Conservation (phyloP, 2,329 filamentous ascomycete genomes). For the Grosmannia clavigera region DNA sequence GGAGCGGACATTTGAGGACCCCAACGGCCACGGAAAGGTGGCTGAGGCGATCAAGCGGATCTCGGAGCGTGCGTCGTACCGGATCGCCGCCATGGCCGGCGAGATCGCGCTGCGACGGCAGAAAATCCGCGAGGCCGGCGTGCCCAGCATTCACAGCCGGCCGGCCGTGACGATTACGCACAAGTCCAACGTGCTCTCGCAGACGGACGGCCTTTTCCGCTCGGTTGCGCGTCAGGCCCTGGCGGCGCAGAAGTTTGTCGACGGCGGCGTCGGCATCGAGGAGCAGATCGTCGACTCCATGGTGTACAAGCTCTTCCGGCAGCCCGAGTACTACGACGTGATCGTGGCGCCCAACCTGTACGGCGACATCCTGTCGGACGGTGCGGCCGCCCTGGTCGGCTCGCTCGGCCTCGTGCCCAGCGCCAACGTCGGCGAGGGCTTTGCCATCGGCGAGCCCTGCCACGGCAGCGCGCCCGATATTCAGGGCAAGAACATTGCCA, state of each 20-base stretch:
- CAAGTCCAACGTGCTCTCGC: constrained; percentile 93
- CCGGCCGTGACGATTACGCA: constrained; percentile 92
- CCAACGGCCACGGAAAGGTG: constrained; percentile 55
- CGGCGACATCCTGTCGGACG: constrained; percentile 92
- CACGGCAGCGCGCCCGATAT: constrained; percentile 96
- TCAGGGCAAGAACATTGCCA: constrained; percentile 81
- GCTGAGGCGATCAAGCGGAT: constrained; percentile 98
- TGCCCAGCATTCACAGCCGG: constrained; percentile 47
- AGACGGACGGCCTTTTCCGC: constrained; percentile 94
- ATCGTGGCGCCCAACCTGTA: constrained; percentile 97
- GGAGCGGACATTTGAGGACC: constrained; percentile 64
- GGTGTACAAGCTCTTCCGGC: constrained; percentile 99
- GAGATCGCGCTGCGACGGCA: constrained; percentile 85
- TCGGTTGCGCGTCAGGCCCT: constrained; percentile 65
- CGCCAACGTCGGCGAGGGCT: constrained; percentile 87
- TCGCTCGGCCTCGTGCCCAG: constrained; percentile 84
- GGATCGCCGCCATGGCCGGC: constrained; percentile 87
- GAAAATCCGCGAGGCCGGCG: constrained; percentile 52
- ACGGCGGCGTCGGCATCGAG: constrained; percentile 51
- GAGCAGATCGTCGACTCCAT: constrained; percentile 99
- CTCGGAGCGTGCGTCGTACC: constrained; percentile 66
- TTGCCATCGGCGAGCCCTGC: constrained; percentile 96
- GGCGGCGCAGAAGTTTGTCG: constrained; percentile 47
- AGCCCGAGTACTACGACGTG: constrained; percentile 90
- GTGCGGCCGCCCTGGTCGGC: constrained; percentile 85